Evolutionary conservation across 148 eudicot genomes (phyloP).

Genomic region (Vaccinium macrocarpon): DNA sequence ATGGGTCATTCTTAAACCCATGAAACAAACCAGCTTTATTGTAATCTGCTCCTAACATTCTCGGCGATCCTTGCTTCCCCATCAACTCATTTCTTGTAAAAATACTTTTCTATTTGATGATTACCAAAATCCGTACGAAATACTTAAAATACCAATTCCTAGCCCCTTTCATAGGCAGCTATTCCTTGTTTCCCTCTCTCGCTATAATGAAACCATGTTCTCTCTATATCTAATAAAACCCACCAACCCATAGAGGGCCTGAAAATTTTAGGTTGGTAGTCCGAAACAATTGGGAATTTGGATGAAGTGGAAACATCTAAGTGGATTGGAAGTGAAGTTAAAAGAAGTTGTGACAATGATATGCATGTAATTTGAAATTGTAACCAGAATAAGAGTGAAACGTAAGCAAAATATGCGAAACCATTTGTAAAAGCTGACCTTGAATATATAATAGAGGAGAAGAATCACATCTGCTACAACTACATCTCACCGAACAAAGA

Average conservation of each 20-base stretch:
- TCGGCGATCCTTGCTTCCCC: constrained; percentile 52
- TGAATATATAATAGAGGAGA: constrained; percentile 23
- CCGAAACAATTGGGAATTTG: constrained; percentile 20
- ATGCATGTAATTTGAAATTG: constrained; percentile 5
- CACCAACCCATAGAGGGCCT: constrained; percentile 10
- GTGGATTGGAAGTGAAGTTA: constrained; percentile 62
- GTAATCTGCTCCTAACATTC: constrained; percentile 31
- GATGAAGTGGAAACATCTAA: constrained; percentile 43
- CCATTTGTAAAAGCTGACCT: constrained; percentile 8
- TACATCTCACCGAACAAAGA: constrained; percentile 44
- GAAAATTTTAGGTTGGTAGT: constrained; percentile 6
- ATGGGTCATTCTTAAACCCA: constrained; percentile 39
- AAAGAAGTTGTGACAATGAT: constrained; percentile 37
- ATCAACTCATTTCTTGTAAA: constrained; percentile 21
- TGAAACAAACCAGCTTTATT: constrained; percentile 32
- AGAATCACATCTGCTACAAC: constrained; percentile 49
- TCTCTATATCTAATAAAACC: background rate
- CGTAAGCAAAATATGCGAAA: constrained; percentile 24
- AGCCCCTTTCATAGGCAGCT: background rate
- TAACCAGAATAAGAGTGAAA: constrained; percentile 25
- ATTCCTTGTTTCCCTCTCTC: background rate
- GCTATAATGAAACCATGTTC: background rate
- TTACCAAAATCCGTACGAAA: background rate
- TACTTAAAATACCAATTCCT: background rate
- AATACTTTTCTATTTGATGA: background rate